Conservation (phyloP, 2,329 filamentous ascomycete genomes). For the Colletotrichum sp. region DNA sequence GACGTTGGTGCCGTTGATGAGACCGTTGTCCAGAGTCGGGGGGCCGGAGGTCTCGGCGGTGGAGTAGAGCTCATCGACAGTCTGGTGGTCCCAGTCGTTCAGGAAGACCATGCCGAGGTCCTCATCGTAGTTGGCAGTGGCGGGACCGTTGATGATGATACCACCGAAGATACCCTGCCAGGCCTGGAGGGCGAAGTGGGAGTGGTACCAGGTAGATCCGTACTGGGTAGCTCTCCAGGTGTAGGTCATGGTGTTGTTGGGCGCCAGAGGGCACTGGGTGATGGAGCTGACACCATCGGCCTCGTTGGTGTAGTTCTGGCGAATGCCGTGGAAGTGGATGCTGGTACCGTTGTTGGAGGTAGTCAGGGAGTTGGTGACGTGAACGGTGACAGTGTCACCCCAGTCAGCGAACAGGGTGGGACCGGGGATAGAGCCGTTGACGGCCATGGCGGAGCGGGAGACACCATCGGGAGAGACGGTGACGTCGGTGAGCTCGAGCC, state of each 20-base stretch:
- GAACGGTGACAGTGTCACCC: conserved; percentile 43
- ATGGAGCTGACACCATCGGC: conserved; percentile 61
- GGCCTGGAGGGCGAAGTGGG: conserved; percentile 55
- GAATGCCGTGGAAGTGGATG: conserved; percentile 64
- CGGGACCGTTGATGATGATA: conserved; percentile 66
- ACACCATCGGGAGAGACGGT: conserved; percentile 52
- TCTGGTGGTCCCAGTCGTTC: conserved; percentile 61
- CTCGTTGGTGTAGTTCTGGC: conserved; percentile 56
- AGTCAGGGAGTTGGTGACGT: conserved; percentile 52
- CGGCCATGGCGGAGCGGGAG: conserved; percentile 41
- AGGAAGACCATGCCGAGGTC: conserved; percentile 66
- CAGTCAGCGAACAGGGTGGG: conserved; percentile 61
- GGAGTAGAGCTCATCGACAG: conserved; percentile 40
- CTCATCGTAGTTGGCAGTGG: conserved; percentile 63
- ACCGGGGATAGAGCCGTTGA: conserved; percentile 66
- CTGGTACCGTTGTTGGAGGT: conserved; percentile 54
- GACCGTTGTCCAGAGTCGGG: conserved; percentile 46
- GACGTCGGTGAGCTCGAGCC: conserved; percentile 44
- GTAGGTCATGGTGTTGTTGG: conserved; percentile 60
- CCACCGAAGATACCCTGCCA: conserved; percentile 61
- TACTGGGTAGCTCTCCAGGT: conserved; percentile 60
- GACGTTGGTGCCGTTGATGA: conserved; percentile 48
- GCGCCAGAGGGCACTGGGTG: conserved; percentile 56
- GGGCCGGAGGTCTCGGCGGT: conserved; percentile 32
- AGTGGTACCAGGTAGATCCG: conserved; percentile 66